Percentiles rank a stretch among this genome's conserved stretches.
These are phyloP conservation scores for Haberlea rhodopensis DNA, from an alignment of 257 asterid genomes.

Conservation along the genomic window DNA sequence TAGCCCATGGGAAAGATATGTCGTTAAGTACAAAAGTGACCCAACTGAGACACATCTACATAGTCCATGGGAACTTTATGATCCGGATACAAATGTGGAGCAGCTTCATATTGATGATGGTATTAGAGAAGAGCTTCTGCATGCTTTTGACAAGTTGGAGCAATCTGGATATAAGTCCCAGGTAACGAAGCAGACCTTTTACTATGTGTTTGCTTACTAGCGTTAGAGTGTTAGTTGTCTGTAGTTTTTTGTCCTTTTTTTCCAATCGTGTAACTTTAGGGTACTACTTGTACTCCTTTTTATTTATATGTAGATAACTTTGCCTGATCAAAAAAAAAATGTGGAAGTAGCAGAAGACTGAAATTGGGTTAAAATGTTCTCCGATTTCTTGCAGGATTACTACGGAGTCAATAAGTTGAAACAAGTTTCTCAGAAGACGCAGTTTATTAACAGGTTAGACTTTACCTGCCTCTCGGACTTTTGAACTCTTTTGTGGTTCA, in stretches of 20 bases:
- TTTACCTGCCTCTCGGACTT: constrained; percentile 9
- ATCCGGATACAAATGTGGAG: constrained; percentile 56
- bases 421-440: constrained; percentile 67
- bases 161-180: constrained; percentile 56
- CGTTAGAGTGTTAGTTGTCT: too few species aligned
- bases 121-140: constrained; percentile 48
- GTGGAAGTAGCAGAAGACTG: constrained; percentile 8
- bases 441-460: constrained; percentile 68
- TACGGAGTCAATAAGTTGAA: constrained; percentile 72
- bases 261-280: too few species aligned
- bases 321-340: too few species aligned
- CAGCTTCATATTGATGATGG: constrained; percentile 69
- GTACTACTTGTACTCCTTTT: too few species aligned
- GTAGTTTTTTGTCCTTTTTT: too few species aligned
- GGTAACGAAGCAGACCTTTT: constrained; percentile 37
- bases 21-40: constrained; percentile 76
- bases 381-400: constrained; percentile 58
- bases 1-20: constrained; percentile 94
- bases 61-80: constrained; percentile 97
- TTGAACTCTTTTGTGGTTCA: too few species aligned
- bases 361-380: constrained; percentile 17
- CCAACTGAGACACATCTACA: constrained; percentile 75
- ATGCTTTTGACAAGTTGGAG: constrained; percentile 58
- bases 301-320: too few species aligned
- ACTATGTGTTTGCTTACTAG: too few species aligned